Percentiles rank a stretch among this genome's conserved stretches.
phyloP scores from a whole-genome alignment of 2,329 filamentous ascomycete genomes.

The Sporothrix brunneoviolacea region DNA sequence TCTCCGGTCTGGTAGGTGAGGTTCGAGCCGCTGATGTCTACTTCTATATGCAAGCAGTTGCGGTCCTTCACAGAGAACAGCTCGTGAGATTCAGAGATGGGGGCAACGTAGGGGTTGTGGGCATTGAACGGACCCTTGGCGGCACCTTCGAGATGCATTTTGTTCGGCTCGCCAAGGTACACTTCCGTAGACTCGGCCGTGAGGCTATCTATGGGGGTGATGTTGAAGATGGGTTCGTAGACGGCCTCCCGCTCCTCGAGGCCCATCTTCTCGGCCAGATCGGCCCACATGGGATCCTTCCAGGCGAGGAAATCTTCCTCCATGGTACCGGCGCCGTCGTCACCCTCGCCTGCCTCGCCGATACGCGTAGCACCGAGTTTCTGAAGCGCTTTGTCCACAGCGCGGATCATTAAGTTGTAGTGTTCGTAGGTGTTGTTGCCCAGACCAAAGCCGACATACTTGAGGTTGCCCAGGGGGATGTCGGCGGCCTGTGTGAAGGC shows the following conservation, averaged over 20 bases:
- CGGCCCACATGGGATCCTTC: slow-evolving; percentile 99
- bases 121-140: slow-evolving; percentile 89
- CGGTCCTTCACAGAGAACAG: slow-evolving; percentile 83
- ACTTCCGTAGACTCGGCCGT: slow-evolving; percentile 71
- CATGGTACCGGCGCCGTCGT: slow-evolving; percentile 98
- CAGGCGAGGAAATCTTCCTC: slow-evolving; percentile 98
- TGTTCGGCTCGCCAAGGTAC: slow-evolving; percentile 93
- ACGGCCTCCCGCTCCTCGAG: slow-evolving; percentile 92
- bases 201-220: slow-evolving; percentile 69
- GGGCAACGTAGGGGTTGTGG: slow-evolving; percentile 94
- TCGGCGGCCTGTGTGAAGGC: slow-evolving; percentile 71
- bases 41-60: slow-evolving; percentile 94
- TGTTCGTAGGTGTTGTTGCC: slow-evolving; percentile 99
- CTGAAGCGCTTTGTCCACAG: slow-evolving; percentile 72
- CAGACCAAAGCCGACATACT: slow-evolving; percentile 91
- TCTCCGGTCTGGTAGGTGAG: slow-evolving; percentile 93
- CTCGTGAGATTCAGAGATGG: slow-evolving; percentile 84
- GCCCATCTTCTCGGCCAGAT: slow-evolving; percentile 73
- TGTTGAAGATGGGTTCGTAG: slow-evolving; percentile 86
- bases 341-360: slow-evolving; percentile 85
- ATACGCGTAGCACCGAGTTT: slow-evolving; percentile 80
- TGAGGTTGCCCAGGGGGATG: slow-evolving; percentile 71
- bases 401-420: slow-evolving; percentile 97
- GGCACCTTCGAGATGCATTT: slow-evolving; percentile 81
- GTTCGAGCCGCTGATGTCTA: slow-evolving; percentile 84